Conservation (phyloP, 345 rosid genomes). For the Abelmoschus esculentus region DNA sequence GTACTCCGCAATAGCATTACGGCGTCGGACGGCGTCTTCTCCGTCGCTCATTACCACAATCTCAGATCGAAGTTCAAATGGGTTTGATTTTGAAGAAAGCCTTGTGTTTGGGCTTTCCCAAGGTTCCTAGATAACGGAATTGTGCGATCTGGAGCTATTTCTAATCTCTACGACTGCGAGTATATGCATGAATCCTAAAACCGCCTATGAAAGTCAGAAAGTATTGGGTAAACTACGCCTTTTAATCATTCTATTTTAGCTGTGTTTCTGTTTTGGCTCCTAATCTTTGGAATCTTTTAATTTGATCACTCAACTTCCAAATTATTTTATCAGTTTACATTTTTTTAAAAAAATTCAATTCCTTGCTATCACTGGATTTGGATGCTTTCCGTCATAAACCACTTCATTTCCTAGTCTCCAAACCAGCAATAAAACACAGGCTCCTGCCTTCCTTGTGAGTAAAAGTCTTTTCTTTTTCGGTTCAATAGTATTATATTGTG, state of each 20-base stretch:
- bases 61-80: not conserved
- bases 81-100: not conserved
- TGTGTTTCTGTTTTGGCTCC: too few relatives aligned
- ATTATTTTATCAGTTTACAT: too few relatives aligned
- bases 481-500: too few relatives aligned
- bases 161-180: not conserved
- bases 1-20: constrained; percentile 55
- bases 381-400: too few relatives aligned
- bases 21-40: constrained; percentile 65
- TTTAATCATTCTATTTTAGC: constrained; percentile 15
- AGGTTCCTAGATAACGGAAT: not conserved
- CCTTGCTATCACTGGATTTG: too few relatives aligned
- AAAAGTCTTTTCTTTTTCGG: too few relatives aligned
- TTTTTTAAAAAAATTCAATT: too few relatives aligned
- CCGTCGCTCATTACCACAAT: constrained; percentile 23
- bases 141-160: not conserved
- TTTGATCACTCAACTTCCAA: too few relatives aligned
- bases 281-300: too few relatives aligned
- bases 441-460: too few relatives aligned
- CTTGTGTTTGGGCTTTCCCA: not conserved
- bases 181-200: not conserved
- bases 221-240: not conserved
- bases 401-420: too few relatives aligned
- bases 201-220: not conserved
- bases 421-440: too few relatives aligned